A percentile compares a stretch with the other conserved stretches of the same genome.
Conservation (phyloP, 2,329 filamentous ascomycete genomes). For the Colletotrichum karsti region DNA sequence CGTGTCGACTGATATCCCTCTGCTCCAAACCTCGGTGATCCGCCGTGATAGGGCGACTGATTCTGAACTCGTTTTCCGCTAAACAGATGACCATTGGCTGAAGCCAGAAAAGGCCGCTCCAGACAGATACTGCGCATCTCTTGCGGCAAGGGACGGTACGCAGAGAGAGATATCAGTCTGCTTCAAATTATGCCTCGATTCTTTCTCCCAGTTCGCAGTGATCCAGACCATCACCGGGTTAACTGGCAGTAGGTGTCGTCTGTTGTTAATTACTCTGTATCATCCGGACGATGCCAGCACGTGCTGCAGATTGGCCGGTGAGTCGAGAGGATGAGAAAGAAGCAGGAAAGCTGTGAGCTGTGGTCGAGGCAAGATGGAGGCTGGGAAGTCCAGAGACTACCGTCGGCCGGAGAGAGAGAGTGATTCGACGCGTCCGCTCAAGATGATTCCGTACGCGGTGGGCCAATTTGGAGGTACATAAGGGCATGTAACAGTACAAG, state of each 20-base stretch:
- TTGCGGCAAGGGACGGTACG: too few species aligned
- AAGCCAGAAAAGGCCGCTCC: too few species aligned
- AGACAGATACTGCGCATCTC: too few species aligned
- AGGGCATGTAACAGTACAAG: slow-evolving; percentile 36
- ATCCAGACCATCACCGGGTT: too few species aligned
- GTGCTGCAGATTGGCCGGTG: not conserved
- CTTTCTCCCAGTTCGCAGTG: too few species aligned
- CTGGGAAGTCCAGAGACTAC: slow-evolving; percentile 13
- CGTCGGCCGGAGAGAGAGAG: slow-evolving; percentile 3
- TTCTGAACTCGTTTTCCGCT: too few species aligned
- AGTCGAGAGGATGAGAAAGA: not conserved
- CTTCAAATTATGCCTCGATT: too few species aligned
- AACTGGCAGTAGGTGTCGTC: not conserved
- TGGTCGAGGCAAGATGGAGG: not conserved
- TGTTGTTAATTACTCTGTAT: not conserved
- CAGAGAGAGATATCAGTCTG: too few species aligned
- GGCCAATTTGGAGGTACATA: slow-evolving; percentile 30
- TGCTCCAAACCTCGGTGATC: too few species aligned
- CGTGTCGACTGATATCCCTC: not conserved
- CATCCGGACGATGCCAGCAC: not conserved
- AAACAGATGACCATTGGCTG: too few species aligned
- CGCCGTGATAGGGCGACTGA: too few species aligned
- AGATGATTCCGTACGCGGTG: slow-evolving; percentile 19
- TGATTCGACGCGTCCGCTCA: slow-evolving; percentile 23
- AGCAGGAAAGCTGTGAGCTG: not conserved